phyloP scores from a whole-genome alignment of 352 stramenopile genomes.

The Pythium diclinum region DNA sequence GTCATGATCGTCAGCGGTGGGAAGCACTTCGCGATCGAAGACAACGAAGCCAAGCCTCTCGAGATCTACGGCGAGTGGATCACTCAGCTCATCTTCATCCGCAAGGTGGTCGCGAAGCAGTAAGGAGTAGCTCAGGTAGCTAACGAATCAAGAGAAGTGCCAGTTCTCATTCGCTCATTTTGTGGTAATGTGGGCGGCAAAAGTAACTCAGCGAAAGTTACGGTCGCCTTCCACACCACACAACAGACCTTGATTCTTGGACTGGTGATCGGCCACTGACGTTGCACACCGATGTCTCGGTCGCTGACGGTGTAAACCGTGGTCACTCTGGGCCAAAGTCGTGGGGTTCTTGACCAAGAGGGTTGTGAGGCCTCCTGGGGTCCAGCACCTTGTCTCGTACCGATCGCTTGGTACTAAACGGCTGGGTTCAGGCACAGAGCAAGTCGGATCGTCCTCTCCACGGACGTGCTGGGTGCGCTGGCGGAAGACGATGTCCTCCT shows the following conservation, averaged over 20 bases:
- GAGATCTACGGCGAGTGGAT: too few species aligned
- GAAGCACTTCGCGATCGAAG: too few species aligned
- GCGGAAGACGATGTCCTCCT: background rate
- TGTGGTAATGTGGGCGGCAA: background rate
- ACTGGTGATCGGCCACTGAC: background rate
- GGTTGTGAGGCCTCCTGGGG: conserved; percentile 1
- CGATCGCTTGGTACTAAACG: background rate
- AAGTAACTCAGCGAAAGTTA: background rate
- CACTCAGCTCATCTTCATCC: too few species aligned
- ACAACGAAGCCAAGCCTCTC: too few species aligned
- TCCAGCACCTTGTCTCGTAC: background rate
- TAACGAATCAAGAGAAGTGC: too few species aligned
- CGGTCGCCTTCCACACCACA: background rate
- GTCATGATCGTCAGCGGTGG: too few species aligned
- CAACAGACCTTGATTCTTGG: conserved; percentile 6
- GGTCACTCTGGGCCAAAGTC: background rate
- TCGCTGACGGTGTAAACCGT: conserved; percentile 6
- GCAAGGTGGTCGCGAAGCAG: too few species aligned
- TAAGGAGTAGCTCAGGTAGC: too few species aligned
- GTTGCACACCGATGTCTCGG: background rate
- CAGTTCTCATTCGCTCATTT: too few species aligned
- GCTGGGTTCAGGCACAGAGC: background rate
- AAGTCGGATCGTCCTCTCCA: background rate
- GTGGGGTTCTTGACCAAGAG: background rate
- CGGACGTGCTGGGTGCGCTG: conserved; percentile 4